phyloP scores from a whole-genome alignment of 345 rosid genomes.

The Eucalyptus cloeziana region DNA sequence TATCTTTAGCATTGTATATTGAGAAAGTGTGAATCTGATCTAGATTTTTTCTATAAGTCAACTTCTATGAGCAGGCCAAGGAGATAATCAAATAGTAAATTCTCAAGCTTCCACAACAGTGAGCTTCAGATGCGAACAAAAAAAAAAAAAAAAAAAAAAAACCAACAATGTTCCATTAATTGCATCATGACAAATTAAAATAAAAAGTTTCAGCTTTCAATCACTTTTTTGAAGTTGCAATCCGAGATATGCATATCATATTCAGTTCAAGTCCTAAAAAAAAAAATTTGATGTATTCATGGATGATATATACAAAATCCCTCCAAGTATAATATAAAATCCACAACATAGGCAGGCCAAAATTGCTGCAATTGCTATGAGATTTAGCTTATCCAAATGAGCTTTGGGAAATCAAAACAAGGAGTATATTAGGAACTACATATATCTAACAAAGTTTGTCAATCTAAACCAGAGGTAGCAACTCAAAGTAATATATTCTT shows the following conservation, averaged over 20 bases:
- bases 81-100: not conserved
- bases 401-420: not conserved
- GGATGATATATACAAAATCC: too few species aligned
- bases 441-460: too few species aligned
- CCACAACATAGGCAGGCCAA: too few species aligned
- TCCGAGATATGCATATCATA: too few species aligned
- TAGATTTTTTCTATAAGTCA: not conserved
- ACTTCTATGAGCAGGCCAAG: not conserved
- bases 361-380: not conserved
- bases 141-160: not conserved
- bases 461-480: constrained; percentile 18
- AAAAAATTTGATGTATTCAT: too few species aligned
- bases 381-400: not conserved
- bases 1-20: not conserved
- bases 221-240: too few species aligned
- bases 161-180: not conserved
- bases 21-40: not conserved
- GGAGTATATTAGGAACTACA: not conserved
- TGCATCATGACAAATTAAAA: too few species aligned
- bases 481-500: constrained; percentile 78
- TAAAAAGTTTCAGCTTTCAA: too few species aligned
- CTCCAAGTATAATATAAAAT: too few species aligned
- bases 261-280: too few species aligned
- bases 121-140: not conserved
- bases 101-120: not conserved